phyloP scores from a whole-genome alignment of 2,329 filamentous ascomycete genomes.

The Pyrenophora tritici-repentis region DNA sequence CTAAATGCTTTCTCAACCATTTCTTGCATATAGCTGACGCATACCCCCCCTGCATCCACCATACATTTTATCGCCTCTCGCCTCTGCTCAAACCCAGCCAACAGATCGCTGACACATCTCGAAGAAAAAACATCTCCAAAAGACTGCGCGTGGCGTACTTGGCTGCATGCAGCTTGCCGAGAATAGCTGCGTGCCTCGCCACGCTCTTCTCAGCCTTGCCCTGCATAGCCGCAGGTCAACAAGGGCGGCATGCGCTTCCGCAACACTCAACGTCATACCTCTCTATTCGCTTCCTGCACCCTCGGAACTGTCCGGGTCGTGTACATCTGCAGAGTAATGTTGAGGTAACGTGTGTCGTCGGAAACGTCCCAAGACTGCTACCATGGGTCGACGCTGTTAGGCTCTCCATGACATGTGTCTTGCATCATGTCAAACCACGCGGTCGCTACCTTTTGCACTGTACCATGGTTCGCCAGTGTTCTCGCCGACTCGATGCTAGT shows the following conservation, averaged over 20 bases:
- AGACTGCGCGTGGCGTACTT: slow-evolving; percentile 1
- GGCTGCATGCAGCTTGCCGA: slow-evolving; percentile 17
- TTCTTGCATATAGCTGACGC: slow-evolving; percentile 7
- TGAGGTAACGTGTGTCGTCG: neutral
- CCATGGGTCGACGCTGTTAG: slow-evolving; percentile 2
- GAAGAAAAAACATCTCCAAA: neutral
- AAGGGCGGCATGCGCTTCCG: neutral
- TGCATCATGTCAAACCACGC: slow-evolving; percentile 16
- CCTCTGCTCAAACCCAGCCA: neutral
- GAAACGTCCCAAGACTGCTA: neutral
- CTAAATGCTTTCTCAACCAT: neutral
- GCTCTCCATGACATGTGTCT: slow-evolving; percentile 7
- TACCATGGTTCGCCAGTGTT: slow-evolving; percentile 13
- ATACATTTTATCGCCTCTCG: neutral
- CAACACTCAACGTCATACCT: slow-evolving; percentile 3
- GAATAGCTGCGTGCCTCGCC: slow-evolving; percentile 18
- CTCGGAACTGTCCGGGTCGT: too few species aligned
- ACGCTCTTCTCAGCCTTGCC: slow-evolving; percentile 11
- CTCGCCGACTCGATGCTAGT: slow-evolving; percentile 1
- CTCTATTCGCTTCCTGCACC: neutral
- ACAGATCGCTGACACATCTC: slow-evolving; percentile 7
- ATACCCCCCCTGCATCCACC: neutral
- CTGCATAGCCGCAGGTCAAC: slow-evolving; percentile 8
- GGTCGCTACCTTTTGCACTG: slow-evolving; percentile 1
- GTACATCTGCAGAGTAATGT: neutral